Evolutionary conservation across 179 eudicot genomes (phyloP).

Genomic region (Gypsophila paniculata): DNA sequence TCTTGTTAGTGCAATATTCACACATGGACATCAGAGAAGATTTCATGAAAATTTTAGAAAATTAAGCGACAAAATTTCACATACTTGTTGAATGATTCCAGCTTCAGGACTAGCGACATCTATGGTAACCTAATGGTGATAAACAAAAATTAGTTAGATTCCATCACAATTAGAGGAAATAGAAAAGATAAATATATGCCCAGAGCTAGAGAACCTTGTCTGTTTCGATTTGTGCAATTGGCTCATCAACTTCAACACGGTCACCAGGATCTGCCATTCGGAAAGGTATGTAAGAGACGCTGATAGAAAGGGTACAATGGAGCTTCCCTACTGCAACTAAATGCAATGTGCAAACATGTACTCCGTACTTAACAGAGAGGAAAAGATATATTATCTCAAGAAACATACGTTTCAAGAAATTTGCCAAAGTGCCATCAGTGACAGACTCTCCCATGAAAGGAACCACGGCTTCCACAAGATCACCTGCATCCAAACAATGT

Average conservation of each 20-base stretch:
- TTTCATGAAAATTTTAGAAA: not conserved
- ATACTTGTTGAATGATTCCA: conserved; percentile 79
- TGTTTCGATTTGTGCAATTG: conserved; percentile 94
- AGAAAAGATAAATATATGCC: not conserved
- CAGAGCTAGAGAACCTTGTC: conserved; percentile 56
- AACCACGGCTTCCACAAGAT: conserved; percentile 84
- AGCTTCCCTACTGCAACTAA: conserved; percentile 1
- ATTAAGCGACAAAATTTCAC: not conserved
- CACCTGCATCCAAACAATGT: conserved; percentile 42
- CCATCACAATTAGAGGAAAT: not conserved
- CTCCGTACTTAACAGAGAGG: not conserved
- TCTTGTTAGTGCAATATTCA: not conserved
- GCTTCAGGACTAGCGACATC: conserved; percentile 97
- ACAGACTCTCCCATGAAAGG: conserved; percentile 98
- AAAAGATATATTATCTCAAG: not conserved
- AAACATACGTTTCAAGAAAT: conserved; percentile 78
- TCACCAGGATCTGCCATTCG: conserved; percentile 79
- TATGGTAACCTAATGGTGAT: conserved; percentile 64
- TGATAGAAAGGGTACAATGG: not conserved
- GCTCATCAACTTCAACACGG: conserved; percentile 80
- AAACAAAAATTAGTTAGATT: not conserved
- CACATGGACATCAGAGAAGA: not conserved
- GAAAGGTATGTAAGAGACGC: conserved; percentile 5
- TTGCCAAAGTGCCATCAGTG: conserved; percentile 87
- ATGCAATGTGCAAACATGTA: not conserved